Percentiles rank a stretch among this genome's conserved stretches.
phyloP scores from a whole-genome alignment of 2,329 filamentous ascomycete genomes.

The Elsinoe australis region DNA sequence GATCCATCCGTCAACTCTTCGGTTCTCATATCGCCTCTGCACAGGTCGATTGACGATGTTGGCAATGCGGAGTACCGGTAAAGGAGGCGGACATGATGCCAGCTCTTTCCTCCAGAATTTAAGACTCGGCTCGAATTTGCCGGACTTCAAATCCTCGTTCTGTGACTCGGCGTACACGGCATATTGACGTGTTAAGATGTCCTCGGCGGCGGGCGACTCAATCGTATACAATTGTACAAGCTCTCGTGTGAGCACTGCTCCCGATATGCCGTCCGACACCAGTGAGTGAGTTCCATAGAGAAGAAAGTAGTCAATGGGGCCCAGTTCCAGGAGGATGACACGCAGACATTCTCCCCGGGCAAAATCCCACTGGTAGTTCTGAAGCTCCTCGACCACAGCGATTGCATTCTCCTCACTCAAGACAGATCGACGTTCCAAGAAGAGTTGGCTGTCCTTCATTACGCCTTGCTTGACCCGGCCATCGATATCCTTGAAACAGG shows the following conservation, averaged over 20 bases:
- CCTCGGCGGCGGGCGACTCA: neutral
- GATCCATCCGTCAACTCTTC: neutral
- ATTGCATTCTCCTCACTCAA: constrained; percentile 7
- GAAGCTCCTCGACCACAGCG: constrained; percentile 9
- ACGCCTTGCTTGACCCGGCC: constrained; percentile 12
- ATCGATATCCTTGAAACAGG: constrained; percentile 15
- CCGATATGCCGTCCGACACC: neutral
- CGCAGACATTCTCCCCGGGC: constrained; percentile 24
- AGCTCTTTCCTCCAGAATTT: neutral
- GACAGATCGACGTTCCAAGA: constrained; percentile 1
- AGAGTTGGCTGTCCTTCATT: neutral
- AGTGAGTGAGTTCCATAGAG: constrained; percentile 19
- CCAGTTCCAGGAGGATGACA: constrained; percentile 21
- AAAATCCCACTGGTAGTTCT: constrained; percentile 22
- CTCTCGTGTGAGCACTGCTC: neutral
- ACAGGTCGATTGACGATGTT: constrained; percentile 20
- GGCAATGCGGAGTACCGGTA: constrained; percentile 26
- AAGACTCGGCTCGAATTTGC: neutral
- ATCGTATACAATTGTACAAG: neutral
- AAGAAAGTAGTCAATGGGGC: constrained; percentile 22
- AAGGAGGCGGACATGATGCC: constrained; percentile 12
- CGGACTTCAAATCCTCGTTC: constrained; percentile 1
- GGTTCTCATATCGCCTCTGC: neutral
- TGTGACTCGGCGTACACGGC: neutral
- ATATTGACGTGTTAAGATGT: neutral